Conservation (phyloP, 1,284 basidiomycete species). For the Coniferiporia sulphurascens region DNA sequence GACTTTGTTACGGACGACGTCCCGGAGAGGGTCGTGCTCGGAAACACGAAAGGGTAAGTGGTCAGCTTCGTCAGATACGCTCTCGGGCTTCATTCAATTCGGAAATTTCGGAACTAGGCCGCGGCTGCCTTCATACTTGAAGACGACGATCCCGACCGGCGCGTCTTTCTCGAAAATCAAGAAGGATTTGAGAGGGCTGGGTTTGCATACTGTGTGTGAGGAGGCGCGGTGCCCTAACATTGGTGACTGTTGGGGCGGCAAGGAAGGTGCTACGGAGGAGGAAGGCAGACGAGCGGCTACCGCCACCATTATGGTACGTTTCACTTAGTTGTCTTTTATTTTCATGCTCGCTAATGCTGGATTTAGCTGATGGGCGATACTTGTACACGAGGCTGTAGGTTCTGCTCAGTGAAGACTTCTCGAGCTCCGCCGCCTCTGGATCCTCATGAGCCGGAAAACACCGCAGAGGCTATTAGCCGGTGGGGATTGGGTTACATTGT, state of each 20-base stretch:
- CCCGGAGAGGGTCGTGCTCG: conserved; percentile 66
- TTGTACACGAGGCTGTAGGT: conserved; percentile 95
- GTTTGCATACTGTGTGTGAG: conserved; percentile 95
- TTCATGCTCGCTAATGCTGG: not conserved
- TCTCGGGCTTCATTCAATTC: conserved; percentile 4
- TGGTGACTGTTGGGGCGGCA: conserved; percentile 98
- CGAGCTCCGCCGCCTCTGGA: conserved; percentile 86
- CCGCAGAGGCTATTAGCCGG: conserved; percentile 95
- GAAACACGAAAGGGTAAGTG: conserved; percentile 71
- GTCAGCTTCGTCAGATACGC: not conserved
- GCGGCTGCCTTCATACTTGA: conserved; percentile 87
- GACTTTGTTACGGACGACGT: conserved; percentile 75
- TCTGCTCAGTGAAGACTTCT: conserved; percentile 97
- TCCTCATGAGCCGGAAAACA: conserved; percentile 96
- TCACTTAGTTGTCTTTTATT: not conserved
- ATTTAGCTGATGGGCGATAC: conserved; percentile 97
- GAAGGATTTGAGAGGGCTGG: conserved; percentile 89
- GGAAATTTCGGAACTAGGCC: conserved; percentile 46
- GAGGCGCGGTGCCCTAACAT: conserved; percentile 99
- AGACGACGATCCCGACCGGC: conserved; percentile 91
- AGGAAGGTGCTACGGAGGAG: conserved; percentile 63
- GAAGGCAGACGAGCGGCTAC: conserved; percentile 85
- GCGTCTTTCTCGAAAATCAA: conserved; percentile 90
- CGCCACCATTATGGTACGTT: conserved; percentile 94
- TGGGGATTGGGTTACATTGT: conserved; percentile 99